Evolutionary conservation across 495 filamentous ascomycete genomes (phyloP).

Genomic region (Penicillium verhagenii): DNA sequence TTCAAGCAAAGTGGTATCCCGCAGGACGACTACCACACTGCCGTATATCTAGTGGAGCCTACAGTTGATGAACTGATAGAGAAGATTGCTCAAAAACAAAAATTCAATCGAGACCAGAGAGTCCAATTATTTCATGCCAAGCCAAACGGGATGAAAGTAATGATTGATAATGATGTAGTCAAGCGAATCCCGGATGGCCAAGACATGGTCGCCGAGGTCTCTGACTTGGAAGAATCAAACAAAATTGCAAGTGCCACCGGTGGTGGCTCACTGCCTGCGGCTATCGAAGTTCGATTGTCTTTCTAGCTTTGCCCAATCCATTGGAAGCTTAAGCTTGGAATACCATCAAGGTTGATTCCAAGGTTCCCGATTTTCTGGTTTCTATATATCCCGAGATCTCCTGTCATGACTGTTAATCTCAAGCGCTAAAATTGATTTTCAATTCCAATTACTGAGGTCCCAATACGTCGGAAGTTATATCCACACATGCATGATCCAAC

Average conservation of each 20-base stretch:
- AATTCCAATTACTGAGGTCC: too few species aligned
- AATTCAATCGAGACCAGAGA: neutral
- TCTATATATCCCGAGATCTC: too few species aligned
- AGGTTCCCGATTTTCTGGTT: too few species aligned
- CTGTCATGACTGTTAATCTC: too few species aligned
- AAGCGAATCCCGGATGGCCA: conserved; percentile 2
- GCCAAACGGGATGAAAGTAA: neutral
- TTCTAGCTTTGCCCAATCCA: neutral
- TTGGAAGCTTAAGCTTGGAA: neutral
- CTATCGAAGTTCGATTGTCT: neutral
- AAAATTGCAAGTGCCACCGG: neutral
- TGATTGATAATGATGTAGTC: conserved; percentile 7
- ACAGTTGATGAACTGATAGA: neutral
- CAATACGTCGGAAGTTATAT: too few species aligned
- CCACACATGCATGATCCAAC: too few species aligned
- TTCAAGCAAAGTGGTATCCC: neutral
- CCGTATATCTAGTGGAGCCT: neutral
- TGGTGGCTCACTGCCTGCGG: neutral
- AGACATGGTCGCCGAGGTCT: conserved; percentile 3
- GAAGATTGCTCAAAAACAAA: neutral
- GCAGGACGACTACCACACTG: neutral
- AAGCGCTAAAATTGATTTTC: too few species aligned
- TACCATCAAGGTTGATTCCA: too few species aligned
- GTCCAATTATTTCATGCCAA: neutral
- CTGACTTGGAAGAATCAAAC: neutral